Percentiles rank a stretch among this genome's conserved stretches.
Conservation (phyloP, 169 alveolate genomes). For the Eimeria tenella region DNA sequence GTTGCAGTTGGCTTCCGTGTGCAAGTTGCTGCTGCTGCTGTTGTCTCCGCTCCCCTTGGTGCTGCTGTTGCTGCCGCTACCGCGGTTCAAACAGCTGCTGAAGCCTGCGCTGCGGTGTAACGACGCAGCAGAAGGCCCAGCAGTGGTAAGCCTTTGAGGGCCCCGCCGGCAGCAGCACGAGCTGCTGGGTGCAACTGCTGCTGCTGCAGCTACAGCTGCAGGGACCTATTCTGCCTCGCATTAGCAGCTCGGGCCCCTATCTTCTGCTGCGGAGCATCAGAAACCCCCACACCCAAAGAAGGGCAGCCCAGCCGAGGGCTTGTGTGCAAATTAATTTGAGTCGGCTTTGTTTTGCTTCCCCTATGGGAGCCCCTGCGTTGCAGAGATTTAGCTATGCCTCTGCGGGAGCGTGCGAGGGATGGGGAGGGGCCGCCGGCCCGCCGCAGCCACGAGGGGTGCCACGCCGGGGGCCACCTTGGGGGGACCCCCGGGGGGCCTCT, state of each 20-base stretch:
- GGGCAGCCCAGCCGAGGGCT: not conserved
- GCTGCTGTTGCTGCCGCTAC: conserved; percentile 2
- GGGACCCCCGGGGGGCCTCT: too few species aligned
- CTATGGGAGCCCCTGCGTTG: not conserved
- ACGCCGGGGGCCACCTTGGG: not conserved
- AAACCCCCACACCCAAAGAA: not conserved
- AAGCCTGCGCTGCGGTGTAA: too few species aligned
- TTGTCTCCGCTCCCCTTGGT: not conserved
- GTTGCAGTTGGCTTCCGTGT: conserved; percentile 8
- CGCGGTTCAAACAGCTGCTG: not conserved
- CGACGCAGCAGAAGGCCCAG: not conserved
- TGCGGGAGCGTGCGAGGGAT: not conserved
- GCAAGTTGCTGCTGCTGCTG: conserved; percentile 22
- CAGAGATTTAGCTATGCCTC: not conserved
- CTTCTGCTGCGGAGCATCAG: not conserved
- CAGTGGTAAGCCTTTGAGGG: not conserved
- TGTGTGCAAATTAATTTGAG: too few species aligned
- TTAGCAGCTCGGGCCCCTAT: not conserved
- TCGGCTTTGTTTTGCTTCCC: not conserved
- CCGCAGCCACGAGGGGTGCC: not conserved
- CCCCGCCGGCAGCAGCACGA: not conserved
- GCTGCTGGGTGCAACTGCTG: too few species aligned
- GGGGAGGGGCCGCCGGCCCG: not conserved
- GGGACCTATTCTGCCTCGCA: not conserved
- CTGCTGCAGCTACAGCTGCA: conserved; percentile 5